phyloP scores from a whole-genome alignment of 2,329 filamentous ascomycete genomes.

The Macroventuria anomochaeta region DNA sequence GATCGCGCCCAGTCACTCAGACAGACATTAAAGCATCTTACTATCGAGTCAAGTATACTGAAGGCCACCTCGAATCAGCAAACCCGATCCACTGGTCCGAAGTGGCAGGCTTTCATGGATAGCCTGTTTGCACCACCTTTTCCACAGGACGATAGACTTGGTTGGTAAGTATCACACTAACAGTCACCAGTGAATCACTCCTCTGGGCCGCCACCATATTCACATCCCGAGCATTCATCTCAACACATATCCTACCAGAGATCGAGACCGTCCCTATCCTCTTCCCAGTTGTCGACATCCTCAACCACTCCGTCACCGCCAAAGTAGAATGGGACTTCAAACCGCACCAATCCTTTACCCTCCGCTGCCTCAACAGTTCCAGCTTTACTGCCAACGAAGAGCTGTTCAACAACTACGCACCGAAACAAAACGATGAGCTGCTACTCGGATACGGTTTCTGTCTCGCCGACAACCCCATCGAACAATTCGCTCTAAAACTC shows the following conservation, averaged over 20 bases:
- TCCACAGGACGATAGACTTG: background rate
- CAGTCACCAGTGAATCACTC: constrained; percentile 52
- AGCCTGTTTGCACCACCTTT: background rate
- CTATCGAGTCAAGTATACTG: no score
- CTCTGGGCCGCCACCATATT: constrained; percentile 60
- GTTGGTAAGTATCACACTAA: constrained; percentile 21
- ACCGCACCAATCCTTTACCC: constrained; percentile 43
- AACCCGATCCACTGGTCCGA: no score
- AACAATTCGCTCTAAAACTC: constrained; percentile 54
- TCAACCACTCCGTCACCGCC: constrained; percentile 57
- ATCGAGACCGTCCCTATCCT: constrained; percentile 49
- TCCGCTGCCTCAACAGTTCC: constrained; percentile 49
- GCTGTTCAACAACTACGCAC: constrained; percentile 61
- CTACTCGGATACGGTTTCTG: constrained; percentile 62
- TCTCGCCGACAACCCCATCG: constrained; percentile 55
- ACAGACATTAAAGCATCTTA: background rate
- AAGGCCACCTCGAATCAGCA: no score
- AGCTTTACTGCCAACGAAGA: constrained; percentile 48
- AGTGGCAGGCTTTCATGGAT: no score
- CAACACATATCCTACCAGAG: constrained; percentile 42
- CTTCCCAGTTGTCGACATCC: constrained; percentile 58
- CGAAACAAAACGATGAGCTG: constrained; percentile 61
- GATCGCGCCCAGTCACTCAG: background rate
- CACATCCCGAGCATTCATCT: constrained; percentile 60
- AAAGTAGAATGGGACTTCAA: constrained; percentile 56